Percentiles rank a stretch among this genome's conserved stretches.
These are phyloP conservation scores for Tulasnella sp. DNA, from an alignment of 768 basidiomycete species.

Conservation along the genomic window DNA sequence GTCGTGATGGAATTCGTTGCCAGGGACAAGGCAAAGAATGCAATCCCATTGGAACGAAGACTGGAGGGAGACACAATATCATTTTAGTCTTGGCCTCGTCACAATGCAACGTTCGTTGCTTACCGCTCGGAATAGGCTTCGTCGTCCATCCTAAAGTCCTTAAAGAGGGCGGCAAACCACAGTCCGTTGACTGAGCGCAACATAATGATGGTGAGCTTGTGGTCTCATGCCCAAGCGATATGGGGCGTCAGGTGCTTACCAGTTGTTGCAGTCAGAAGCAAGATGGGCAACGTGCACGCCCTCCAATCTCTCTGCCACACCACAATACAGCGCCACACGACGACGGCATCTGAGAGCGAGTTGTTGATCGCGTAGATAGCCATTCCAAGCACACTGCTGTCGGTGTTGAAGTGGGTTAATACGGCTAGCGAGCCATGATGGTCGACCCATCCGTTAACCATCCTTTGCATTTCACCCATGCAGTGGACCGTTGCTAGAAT, in stretches of 20 bases:
- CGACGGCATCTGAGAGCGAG: constrained; percentile 16
- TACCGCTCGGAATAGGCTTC: neutral
- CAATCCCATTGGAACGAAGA: neutral
- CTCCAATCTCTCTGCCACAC: constrained; percentile 16
- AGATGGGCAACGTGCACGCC: constrained; percentile 5
- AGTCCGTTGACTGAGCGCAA: neutral
- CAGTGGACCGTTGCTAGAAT: constrained; percentile 11
- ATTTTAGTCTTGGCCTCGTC: neutral
- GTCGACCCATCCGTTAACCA: constrained; percentile 13
- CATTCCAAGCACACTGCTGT: neutral
- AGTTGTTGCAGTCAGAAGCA: constrained; percentile 8
- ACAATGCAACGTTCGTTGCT: neutral
- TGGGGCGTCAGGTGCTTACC: neutral
- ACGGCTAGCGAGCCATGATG: neutral
- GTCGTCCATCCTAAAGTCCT: neutral
- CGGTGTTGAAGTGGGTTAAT: neutral
- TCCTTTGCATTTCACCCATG: neutral
- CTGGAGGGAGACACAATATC: neutral
- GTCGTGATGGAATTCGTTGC: constrained; percentile 14
- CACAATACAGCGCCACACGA: constrained; percentile 17
- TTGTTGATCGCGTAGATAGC: constrained; percentile 14
- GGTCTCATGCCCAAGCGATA: neutral
- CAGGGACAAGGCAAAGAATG: constrained; percentile 13
- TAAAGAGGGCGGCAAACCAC: constrained; percentile 2
- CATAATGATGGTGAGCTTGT: neutral